These are phyloP conservation scores for Arabidopsis suecica DNA, from an alignment of 345 rosid species.

Conservation along the genomic window DNA sequence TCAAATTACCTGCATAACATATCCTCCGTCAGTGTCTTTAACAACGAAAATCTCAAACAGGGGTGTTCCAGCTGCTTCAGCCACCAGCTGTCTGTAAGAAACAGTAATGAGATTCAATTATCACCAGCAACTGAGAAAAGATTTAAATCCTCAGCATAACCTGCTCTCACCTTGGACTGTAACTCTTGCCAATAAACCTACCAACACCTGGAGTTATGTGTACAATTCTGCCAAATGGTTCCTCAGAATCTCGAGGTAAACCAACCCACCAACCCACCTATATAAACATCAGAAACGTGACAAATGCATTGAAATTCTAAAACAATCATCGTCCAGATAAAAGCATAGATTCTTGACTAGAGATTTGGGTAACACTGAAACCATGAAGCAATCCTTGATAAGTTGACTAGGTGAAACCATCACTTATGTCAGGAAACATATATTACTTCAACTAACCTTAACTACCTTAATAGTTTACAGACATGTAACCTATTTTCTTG, in stretches of 20 bases:
- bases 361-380: not conserved
- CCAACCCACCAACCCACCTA: conserved; percentile 99
- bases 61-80: conserved; percentile 83
- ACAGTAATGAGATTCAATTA: conserved; percentile 26
- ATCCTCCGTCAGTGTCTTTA: conserved; percentile 67
- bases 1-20: conserved; percentile 75
- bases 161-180: conserved; percentile 73
- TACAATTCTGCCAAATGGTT: conserved; percentile 86
- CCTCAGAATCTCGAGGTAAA: conserved; percentile 74
- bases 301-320: conserved; percentile 8
- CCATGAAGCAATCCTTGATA: not conserved
- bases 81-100: conserved; percentile 81
- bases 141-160: conserved; percentile 5
- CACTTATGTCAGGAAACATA: conserved; percentile 10
- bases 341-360: conserved; percentile 18
- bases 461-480: conserved; percentile 6
- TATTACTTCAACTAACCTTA: not conserved
- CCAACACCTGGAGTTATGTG: conserved; percentile 86
- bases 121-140: conserved; percentile 3
- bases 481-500: not conserved
- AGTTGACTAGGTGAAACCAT: not conserved
- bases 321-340: conserved; percentile 11
- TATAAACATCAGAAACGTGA: conserved; percentile 33
- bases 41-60: conserved; percentile 93
- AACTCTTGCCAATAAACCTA: conserved; percentile 87